Percentiles rank a stretch among this genome's conserved stretches.
These are phyloP conservation scores for Chenopodium formosanum DNA, from an alignment of 148 eudicot genomes.

Conservation along the genomic window DNA sequence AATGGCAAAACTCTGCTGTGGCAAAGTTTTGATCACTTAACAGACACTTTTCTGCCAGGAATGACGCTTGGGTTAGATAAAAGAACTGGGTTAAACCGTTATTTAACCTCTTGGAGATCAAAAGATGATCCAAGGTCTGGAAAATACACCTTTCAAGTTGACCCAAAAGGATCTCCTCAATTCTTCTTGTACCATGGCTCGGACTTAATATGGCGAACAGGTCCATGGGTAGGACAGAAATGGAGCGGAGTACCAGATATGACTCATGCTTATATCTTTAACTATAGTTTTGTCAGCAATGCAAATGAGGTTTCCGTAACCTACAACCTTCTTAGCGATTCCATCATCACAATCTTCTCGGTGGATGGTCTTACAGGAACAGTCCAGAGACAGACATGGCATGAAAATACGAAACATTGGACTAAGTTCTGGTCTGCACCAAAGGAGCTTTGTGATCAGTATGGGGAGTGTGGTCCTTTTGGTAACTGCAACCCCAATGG, in stretches of 20 bases:
- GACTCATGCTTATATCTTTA: conserved; percentile 35
- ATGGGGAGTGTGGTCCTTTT: conserved; percentile 38
- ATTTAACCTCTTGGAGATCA: conserved; percentile 50
- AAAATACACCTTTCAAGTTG: conserved; percentile 32
- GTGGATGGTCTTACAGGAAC: conserved; percentile 37
- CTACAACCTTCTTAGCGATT: conserved; percentile 22
- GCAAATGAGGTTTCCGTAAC: conserved; percentile 33
- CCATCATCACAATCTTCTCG: conserved; percentile 34
- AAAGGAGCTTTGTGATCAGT: conserved; percentile 45
- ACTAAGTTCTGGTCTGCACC: conserved; percentile 39
- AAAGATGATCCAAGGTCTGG: conserved; percentile 44
- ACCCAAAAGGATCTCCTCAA: conserved; percentile 43
- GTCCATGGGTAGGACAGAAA: conserved; percentile 49
- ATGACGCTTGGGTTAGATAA: conserved; percentile 46
- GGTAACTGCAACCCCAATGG: conserved; percentile 33
- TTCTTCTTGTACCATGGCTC: conserved; percentile 39
- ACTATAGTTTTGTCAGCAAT: conserved; percentile 27
- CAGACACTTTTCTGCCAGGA: conserved; percentile 40
- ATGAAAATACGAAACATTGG: conserved; percentile 33
- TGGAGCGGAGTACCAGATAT: conserved; percentile 51
- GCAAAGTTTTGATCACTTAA: conserved; percentile 57
- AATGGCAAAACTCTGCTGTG: conserved; percentile 26
- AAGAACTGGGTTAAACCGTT: conserved; percentile 35
- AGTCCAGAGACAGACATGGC: conserved; percentile 46
- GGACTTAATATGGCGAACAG: conserved; percentile 37